Percentiles rank a stretch among this genome's conserved stretches.
phyloP scores from a whole-genome alignment of 2,329 filamentous ascomycete genomes.

The Capronia coronata region DNA sequence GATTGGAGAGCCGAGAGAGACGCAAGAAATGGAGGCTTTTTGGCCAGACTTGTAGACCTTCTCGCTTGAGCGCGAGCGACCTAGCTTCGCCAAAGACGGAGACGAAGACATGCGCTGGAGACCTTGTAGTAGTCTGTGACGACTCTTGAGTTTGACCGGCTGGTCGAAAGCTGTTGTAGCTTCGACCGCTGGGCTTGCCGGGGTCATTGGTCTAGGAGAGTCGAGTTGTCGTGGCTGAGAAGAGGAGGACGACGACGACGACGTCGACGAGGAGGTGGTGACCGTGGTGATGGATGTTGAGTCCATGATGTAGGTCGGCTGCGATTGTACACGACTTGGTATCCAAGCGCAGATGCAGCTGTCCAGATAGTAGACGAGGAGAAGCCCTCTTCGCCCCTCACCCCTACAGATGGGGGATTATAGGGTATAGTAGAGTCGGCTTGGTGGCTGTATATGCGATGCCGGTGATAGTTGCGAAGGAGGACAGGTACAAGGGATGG shows the following conservation, averaged over 20 bases:
- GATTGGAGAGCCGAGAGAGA: conserved; percentile 51
- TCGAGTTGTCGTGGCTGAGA: conserved; percentile 20
- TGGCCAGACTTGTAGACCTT: conserved; percentile 51
- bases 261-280: conserved; percentile 1
- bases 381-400: conserved; percentile 2
- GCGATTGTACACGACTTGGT: not conserved
- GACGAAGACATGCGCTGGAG: conserved; percentile 78
- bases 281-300: conserved; percentile 13
- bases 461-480: not conserved
- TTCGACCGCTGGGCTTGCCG: conserved; percentile 33
- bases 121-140: conserved; percentile 63
- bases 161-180: conserved; percentile 33
- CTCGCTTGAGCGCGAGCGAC: conserved; percentile 59
- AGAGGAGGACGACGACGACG: no score
- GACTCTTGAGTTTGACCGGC: conserved; percentile 57
- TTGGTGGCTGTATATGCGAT: not conserved
- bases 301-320: conserved; percentile 16
- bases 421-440: not conserved
- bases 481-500: not conserved
- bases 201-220: conserved; percentile 33
- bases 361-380: not conserved
- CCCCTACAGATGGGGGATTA: not conserved
- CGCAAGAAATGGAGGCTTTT: conserved; percentile 60
- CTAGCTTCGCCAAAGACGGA: conserved; percentile 60
- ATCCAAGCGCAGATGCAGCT: not conserved